phyloP scores from a whole-genome alignment of 2,329 filamentous ascomycete genomes.

The Curvularia eragrostidis region DNA sequence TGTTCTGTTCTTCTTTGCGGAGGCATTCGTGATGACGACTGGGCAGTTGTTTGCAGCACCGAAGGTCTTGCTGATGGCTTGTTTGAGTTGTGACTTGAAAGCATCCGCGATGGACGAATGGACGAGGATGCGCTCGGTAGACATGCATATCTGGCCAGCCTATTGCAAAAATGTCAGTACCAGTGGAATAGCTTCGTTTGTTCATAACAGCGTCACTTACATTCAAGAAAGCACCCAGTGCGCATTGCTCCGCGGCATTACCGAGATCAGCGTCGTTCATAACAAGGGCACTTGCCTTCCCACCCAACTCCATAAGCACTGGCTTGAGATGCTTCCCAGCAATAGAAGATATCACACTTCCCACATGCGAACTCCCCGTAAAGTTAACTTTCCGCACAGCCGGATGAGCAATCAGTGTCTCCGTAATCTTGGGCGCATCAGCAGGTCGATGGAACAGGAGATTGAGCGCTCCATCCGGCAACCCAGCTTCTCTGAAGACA shows the following conservation, averaged over 20 bases:
- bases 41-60: constrained; percentile 2
- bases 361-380: constrained; percentile 62
- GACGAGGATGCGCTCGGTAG: constrained; percentile 52
- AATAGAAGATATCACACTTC: constrained; percentile 1
- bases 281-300: constrained; percentile 80
- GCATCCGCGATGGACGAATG: neutral
- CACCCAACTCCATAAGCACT: constrained; percentile 75
- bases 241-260: constrained; percentile 78
- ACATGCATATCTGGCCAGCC: constrained; percentile 64
- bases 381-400: constrained; percentile 73
- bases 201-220: constrained; percentile 24
- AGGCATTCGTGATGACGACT: constrained; percentile 1
- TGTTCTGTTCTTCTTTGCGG: constrained; percentile 1
- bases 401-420: constrained; percentile 69
- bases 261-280: constrained; percentile 77
- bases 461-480: constrained; percentile 77
- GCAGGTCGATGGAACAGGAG: constrained; percentile 61
- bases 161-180: constrained; percentile 1
- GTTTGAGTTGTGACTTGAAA: neutral
- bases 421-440: constrained; percentile 68
- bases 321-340: constrained; percentile 48
- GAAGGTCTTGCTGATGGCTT: neutral
- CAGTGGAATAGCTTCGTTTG: neutral
- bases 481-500: constrained; percentile 63
- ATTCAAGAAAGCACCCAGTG: constrained; percentile 83